phyloP scores from a whole-genome alignment of 164 flowering plant genomes.

The Umbellularia californica region DNA sequence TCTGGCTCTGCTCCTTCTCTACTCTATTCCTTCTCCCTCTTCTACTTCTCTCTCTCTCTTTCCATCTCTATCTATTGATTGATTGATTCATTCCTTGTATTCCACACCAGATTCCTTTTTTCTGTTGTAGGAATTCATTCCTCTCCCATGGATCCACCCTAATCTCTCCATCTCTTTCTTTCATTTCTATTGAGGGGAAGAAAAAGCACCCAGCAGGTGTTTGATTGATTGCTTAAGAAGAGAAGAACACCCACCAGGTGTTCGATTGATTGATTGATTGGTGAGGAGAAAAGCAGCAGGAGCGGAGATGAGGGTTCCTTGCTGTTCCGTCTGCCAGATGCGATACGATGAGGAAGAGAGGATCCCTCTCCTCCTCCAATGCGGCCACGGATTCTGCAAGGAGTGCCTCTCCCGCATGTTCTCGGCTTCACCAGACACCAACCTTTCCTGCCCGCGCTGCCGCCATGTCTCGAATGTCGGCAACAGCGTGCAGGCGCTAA shows the following conservation, averaged over 20 bases:
- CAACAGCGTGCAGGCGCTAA: slow-evolving; percentile 75
- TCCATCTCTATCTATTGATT: not conserved
- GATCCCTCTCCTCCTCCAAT: slow-evolving; percentile 85
- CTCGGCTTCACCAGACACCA: slow-evolving; percentile 56
- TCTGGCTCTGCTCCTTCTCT: not conserved
- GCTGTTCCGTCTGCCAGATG: slow-evolving; percentile 88
- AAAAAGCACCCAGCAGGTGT: not conserved
- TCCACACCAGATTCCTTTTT: not conserved
- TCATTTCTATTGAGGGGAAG: not conserved
- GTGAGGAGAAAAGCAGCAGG: not conserved
- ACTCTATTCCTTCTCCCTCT: not conserved
- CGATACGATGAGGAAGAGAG: slow-evolving; percentile 85
- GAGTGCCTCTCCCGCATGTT: slow-evolving; percentile 82
- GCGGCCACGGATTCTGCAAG: slow-evolving; percentile 97
- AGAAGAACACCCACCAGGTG: not conserved
- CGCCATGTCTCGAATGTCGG: slow-evolving; percentile 83
- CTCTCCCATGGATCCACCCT: not conserved
- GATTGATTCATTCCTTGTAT: not conserved
- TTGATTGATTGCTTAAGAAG: not conserved
- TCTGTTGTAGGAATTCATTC: not conserved
- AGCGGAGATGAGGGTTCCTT: slow-evolving; percentile 63
- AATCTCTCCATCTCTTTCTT: not conserved
- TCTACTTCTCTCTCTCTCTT: not conserved
- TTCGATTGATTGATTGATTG: not conserved
- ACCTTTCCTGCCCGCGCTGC: slow-evolving; percentile 86